Evolutionary conservation across 1,284 basidiomycete species (phyloP), one percentile per base, ranked within the genome.

Genomic region (Ganoderma lucidum): DNA sequence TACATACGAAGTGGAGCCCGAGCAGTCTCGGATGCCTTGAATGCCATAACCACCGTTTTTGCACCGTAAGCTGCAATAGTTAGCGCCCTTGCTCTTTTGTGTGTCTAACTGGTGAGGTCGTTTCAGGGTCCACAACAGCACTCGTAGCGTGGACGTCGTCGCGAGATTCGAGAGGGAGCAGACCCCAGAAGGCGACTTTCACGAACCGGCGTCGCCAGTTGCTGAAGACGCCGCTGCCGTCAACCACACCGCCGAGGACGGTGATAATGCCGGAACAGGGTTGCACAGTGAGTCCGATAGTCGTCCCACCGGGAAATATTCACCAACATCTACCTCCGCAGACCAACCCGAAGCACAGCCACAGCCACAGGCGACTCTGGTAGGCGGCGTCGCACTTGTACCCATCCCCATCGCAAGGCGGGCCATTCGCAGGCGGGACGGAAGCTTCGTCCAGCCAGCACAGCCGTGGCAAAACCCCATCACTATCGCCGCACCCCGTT

Each of bases 1-100:
- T 61, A 61, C 39, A 42, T 61, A 37, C 37, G 37, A 28, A 61
- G 15, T 28, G 59, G 59, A 23, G 59, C 59, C 19, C 37, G 59
- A 42, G 59, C 59, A 42, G 19, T 61, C 23, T 61, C 37, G 9
- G 28, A 44, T 1, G 59, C 59, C n/a, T 42, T 61, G 59, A 61
- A 61, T 37, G 39, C 37, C 37, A 37, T 61, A 39, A 41, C 59
- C 39, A 39, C 23, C 23, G 59, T 41, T 12, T 42, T 61, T n/a
- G 39, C 59, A 44, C 39, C 39, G 59, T 61, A 39, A 61, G 59
- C 39, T 15, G 48, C 48, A 23, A 51, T 23, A 51, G 48, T 23
- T 28, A 1, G n/a, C 5, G n/a, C 12, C 59, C 9, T 42, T 1
- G 28, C 59, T 30, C 12, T 4, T 10, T 4, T 42, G 14, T 37